Evolutionary conservation across 768 basidiomycete species (phyloP).

Genomic region (Filobasidium floriforme): DNA sequence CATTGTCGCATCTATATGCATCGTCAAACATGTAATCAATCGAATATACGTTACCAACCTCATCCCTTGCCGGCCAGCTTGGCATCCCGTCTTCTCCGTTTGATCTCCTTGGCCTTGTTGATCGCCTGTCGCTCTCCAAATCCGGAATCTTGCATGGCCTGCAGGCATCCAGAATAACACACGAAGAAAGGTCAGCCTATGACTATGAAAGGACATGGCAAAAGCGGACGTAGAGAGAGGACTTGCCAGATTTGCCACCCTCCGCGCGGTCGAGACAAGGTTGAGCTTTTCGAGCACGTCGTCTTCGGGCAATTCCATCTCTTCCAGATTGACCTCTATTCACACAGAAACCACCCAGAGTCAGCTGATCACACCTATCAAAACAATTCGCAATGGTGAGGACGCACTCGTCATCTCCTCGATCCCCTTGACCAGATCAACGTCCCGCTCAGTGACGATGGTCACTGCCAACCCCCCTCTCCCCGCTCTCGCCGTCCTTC

Average conservation of each 20-base stretch:
- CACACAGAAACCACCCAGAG: background rate
- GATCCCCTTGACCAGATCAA: slow-evolving; percentile 69
- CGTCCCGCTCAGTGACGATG: slow-evolving; percentile 89
- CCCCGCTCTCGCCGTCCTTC: slow-evolving; percentile 84
- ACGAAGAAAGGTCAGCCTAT: background rate
- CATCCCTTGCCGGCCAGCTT: slow-evolving; percentile 10
- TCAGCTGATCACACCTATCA: background rate
- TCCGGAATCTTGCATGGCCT: slow-evolving; percentile 66
- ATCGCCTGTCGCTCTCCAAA: slow-evolving; percentile 85
- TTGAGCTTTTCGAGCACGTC: slow-evolving; percentile 78
- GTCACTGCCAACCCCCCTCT: slow-evolving; percentile 82
- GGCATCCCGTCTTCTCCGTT: slow-evolving; percentile 46
- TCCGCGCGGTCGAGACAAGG: slow-evolving; percentile 81
- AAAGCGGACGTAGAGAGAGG: background rate
- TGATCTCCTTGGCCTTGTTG: slow-evolving; percentile 54
- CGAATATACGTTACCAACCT: background rate
- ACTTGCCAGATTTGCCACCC: slow-evolving; percentile 84
- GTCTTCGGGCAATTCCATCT: slow-evolving; percentile 68
- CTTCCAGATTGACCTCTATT: slow-evolving; percentile 65
- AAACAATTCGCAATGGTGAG: background rate
- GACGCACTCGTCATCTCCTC: slow-evolving; percentile 77
- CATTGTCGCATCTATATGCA: too few species aligned
- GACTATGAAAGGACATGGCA: slow-evolving; percentile 47
- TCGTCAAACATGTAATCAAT: background rate
- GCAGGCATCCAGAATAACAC: background rate